Percentiles rank a stretch among this genome's conserved stretches.
Conservation (phyloP, 371 early-diverging fungal genomes). For the Umbelopsis sp. region DNA sequence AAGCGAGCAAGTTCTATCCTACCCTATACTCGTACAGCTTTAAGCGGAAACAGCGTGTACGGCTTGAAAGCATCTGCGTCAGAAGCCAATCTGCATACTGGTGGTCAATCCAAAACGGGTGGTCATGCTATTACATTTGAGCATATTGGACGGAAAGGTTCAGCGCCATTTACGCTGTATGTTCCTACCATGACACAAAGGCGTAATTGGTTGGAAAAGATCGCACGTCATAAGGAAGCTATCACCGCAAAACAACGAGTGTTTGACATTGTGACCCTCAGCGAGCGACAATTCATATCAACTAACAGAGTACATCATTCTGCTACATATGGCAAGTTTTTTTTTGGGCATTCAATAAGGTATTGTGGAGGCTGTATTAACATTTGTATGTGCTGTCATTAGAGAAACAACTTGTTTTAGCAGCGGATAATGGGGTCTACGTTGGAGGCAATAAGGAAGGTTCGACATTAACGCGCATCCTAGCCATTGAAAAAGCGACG, state of each 20-base stretch:
- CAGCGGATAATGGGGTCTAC: conserved; percentile 45
- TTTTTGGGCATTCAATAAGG: not conserved
- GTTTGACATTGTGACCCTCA: conserved; percentile 54
- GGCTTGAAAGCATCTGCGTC: not conserved
- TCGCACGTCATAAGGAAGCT: conserved; percentile 68
- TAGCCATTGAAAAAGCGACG: conserved; percentile 76
- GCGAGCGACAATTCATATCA: conserved; percentile 21
- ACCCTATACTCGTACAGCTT: conserved; percentile 35
- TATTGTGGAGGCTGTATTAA: not conserved
- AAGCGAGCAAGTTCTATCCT: conserved; percentile 43
- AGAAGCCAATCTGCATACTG: not conserved
- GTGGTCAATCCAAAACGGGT: conserved; percentile 27
- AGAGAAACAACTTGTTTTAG: conserved; percentile 17
- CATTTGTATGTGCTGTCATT: too few relatives aligned
- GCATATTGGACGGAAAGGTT: conserved; percentile 76
- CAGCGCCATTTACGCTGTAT: conserved; percentile 67
- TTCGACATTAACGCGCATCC: conserved; percentile 42
- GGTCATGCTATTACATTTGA: conserved; percentile 69
- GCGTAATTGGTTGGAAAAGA: conserved; percentile 81
- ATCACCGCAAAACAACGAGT: conserved; percentile 51
- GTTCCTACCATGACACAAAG: conserved; percentile 74
- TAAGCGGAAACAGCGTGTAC: conserved; percentile 15
- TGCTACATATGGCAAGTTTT: not conserved
- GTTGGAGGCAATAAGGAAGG: conserved; percentile 14
- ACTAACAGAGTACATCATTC: conserved; percentile 30